A percentile compares a stretch with the other conserved stretches of the same genome.
phyloP scores from a whole-genome alignment of 176 grass and related monocot species.

The Oryza rufipogon region DNA sequence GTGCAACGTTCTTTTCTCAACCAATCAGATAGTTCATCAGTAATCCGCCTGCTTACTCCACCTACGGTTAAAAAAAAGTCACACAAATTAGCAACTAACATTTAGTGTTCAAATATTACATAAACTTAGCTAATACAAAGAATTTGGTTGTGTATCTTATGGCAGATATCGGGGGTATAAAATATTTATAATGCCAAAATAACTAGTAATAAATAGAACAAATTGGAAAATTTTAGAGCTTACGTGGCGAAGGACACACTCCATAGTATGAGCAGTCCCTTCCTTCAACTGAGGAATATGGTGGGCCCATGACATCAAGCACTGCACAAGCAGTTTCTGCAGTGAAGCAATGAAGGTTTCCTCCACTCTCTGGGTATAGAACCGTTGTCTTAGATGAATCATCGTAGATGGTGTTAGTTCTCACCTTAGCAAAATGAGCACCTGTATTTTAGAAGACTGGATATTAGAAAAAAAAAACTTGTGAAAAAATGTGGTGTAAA shows the following conservation, averaged over 20 bases:
- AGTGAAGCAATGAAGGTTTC: no score
- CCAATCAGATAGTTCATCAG: constrained; percentile 46
- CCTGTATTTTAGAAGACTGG: no score
- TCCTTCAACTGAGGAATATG: constrained; percentile 40
- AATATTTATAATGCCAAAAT: no score
- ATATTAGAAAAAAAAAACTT: no score
- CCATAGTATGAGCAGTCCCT: constrained; percentile 71
- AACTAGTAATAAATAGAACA: neutral
- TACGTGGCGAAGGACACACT: neutral
- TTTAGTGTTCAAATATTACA: neutral
- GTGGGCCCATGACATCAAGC: constrained; percentile 73
- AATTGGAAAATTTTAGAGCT: neutral
- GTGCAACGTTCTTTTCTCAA: constrained; percentile 38
- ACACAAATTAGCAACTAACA: constrained; percentile 13
- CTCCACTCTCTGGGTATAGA: no score
- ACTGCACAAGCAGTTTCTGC: constrained; percentile 35
- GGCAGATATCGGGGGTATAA: no score
- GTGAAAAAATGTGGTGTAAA: no score
- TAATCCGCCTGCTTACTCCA: neutral
- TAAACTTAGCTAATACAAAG: no score
- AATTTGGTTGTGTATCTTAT: no score
- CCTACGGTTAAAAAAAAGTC: constrained; percentile 28
- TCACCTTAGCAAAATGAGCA: no score
- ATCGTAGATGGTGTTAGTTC: no score
- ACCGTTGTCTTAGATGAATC: no score